phyloP scores from a whole-genome alignment of 83 land plant genomes.

The Diphasiastrum complanatum region DNA sequence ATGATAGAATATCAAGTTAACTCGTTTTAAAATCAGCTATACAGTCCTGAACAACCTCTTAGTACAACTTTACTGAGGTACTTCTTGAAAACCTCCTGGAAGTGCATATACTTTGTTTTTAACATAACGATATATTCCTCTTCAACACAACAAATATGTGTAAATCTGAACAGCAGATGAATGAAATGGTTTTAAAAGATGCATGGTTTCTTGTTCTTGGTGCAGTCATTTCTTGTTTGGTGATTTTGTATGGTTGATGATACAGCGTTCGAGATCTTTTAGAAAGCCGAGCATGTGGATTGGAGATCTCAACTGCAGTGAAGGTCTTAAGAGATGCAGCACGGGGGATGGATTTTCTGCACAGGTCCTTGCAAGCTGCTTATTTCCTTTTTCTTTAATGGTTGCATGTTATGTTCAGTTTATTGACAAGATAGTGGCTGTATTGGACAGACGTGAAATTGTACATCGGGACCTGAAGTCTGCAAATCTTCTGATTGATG shows the following conservation, averaged over 20 bases:
- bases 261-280: slow-evolving; percentile 31
- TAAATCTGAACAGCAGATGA: too few relatives aligned
- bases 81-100: too few relatives aligned
- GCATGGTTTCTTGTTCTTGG: too few relatives aligned
- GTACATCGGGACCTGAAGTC: slow-evolving; percentile 32
- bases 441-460: slow-evolving; percentile 24
- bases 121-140: too few relatives aligned
- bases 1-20: too few relatives aligned
- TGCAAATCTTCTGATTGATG: slow-evolving; percentile 33
- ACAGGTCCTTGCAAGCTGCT: slow-evolving; percentile 25
- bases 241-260: neutral
- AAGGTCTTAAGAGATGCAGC: slow-evolving; percentile 34
- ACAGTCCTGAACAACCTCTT: too few relatives aligned
- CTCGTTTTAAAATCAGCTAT: too few relatives aligned
- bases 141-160: too few relatives aligned
- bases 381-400: neutral
- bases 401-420: neutral
- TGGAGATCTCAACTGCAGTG: slow-evolving; percentile 19
- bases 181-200: too few relatives aligned
- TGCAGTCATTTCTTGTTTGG: slow-evolving; percentile 1
- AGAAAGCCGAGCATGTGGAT: slow-evolving; percentile 20
- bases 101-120: too few relatives aligned
- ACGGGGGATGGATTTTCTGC: slow-evolving; percentile 37
- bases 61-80: too few relatives aligned
- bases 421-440: neutral